Percentiles rank a stretch among this genome's conserved stretches.
Conservation (phyloP, 805 yeast genomes). For the Metschnikowia koreensis region DNA sequence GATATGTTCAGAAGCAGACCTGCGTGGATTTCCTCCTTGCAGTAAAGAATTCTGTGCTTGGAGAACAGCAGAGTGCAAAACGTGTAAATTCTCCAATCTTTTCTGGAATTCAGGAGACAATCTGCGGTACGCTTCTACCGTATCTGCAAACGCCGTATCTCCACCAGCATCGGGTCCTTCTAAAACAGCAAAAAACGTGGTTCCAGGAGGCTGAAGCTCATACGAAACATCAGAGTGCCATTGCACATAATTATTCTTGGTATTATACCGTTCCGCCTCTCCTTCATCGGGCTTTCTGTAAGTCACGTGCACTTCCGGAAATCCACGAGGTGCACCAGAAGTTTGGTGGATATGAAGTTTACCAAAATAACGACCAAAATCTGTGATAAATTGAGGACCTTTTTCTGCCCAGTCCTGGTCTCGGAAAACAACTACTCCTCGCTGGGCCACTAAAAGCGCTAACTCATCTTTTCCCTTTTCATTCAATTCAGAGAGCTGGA, state of each 20-base stretch:
- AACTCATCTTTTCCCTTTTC: constrained; percentile 31
- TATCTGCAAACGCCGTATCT: constrained; percentile 37
- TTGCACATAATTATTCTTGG: constrained; percentile 27
- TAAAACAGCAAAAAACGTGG: constrained; percentile 32
- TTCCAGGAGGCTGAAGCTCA: constrained; percentile 37
- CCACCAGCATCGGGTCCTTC: constrained; percentile 42
- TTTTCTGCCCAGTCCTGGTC: constrained; percentile 28
- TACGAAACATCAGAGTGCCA: constrained; percentile 40
- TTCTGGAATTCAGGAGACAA: constrained; percentile 34
- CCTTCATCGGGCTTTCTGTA: constrained; percentile 29
- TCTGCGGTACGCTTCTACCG: constrained; percentile 37
- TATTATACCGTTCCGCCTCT: constrained; percentile 27
- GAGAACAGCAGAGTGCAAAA: constrained; percentile 33
- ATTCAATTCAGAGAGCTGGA: constrained; percentile 28
- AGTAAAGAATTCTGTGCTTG: constrained; percentile 28
- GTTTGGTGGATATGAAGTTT: constrained; percentile 47
- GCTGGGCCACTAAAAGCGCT: constrained; percentile 30
- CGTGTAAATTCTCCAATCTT: constrained; percentile 31
- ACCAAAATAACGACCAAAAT: constrained; percentile 34
- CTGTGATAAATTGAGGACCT: constrained; percentile 28
- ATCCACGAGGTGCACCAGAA: constrained; percentile 33
- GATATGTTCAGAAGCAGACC: constrained; percentile 32
- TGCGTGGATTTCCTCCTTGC: constrained; percentile 32
- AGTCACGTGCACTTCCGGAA: constrained; percentile 35
- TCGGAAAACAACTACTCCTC: constrained; percentile 35